Base-by-base conservation (phyloP, 2,329 filamentous ascomycete species). In the Scorias spongiosa region DNA sequence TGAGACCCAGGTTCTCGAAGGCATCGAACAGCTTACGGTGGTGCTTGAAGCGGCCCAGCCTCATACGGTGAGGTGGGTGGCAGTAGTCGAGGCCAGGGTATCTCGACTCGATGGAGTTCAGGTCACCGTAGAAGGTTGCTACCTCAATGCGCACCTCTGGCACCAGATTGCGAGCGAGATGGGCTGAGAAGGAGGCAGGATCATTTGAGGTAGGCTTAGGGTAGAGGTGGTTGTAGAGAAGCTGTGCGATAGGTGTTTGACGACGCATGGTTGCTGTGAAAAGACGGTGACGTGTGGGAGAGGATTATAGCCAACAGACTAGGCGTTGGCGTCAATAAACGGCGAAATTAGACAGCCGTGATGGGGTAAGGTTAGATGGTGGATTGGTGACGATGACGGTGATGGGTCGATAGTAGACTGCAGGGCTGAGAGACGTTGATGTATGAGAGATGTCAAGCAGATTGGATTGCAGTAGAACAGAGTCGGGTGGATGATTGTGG, bases 51-150 rank as follows among this genome's bases (percentile, higher is more conserved):
- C 82, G 79, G 53, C 78, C 75, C 8, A 89, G 75, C n/a, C 84
- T 80, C 60, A 82, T 78, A 50, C 82, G 80, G 62, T 89, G 83
- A 7, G 80, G 81, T 18, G 65, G 67, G 57, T 84, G 70, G 47
- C 74, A 78, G 67, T 89, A 89, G 67, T 89, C 83, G 44, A 89
- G 74, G 28, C 83, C 83, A 0, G 83, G 83, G 52, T 88, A 88
- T 54, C 84, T 84, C 51, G 83, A 82, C 66, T 89, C 83, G 52
- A 81, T 76, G 20, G 80, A 85, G 57, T 84, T 79, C 51, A 88
- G 74, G 56, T 84, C 80, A 52, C 83, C 83, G 62, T 85, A 88
- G 65, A 84, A 88, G 42, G 78, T 75, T 51, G 80, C 75, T 1
- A 84, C 84, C 62, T 88, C 83, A 57, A 83, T 78, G 46, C 83